A percentile compares a stretch with the other conserved stretches of the same genome.
Conservation (phyloP, 495 filamentous ascomycete genomes). For the Mytilinidion resinicola region DNA sequence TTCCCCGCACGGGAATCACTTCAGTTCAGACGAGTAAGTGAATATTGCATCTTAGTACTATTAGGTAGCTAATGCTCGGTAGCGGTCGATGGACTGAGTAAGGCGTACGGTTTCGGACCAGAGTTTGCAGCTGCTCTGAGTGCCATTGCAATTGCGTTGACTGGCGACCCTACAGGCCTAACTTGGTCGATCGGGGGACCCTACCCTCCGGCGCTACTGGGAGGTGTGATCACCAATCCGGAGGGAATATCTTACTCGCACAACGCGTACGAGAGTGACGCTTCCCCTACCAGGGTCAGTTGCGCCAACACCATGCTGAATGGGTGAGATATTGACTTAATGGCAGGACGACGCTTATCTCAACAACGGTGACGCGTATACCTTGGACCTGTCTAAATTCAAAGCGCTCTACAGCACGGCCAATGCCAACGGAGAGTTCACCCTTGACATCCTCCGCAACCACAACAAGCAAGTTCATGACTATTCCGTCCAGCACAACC, state of each 20-base stretch:
- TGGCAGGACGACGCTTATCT: slow-evolving; percentile 3
- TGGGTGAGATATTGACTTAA: not conserved
- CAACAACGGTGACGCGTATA: slow-evolving; percentile 3
- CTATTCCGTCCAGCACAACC: slow-evolving; percentile 1
- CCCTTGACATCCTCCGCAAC: slow-evolving; percentile 1
- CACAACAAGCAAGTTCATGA: slow-evolving; percentile 7
- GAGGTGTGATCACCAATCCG: not conserved
- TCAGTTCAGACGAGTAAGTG: slow-evolving; percentile 1
- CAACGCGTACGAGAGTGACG: slow-evolving; percentile 8
- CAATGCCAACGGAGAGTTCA: not conserved
- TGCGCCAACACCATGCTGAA: not conserved
- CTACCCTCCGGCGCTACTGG: not conserved
- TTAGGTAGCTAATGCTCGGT: not conserved
- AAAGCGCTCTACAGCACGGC: not conserved
- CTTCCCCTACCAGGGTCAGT: slow-evolving; percentile 5
- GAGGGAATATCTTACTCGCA: slow-evolving; percentile 1
- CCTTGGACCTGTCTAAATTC: not conserved
- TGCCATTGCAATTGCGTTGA: not conserved
- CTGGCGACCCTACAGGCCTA: not conserved
- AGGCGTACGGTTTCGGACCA: slow-evolving; percentile 3
- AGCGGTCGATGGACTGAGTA: slow-evolving; percentile 1
- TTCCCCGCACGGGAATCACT: slow-evolving; percentile 17
- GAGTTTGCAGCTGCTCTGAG: slow-evolving; percentile 6
- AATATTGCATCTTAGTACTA: not conserved
- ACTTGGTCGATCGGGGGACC: slow-evolving; percentile 7